Conservation (phyloP, 2,329 filamentous ascomycete species). For the Lojkania enalia region DNA sequence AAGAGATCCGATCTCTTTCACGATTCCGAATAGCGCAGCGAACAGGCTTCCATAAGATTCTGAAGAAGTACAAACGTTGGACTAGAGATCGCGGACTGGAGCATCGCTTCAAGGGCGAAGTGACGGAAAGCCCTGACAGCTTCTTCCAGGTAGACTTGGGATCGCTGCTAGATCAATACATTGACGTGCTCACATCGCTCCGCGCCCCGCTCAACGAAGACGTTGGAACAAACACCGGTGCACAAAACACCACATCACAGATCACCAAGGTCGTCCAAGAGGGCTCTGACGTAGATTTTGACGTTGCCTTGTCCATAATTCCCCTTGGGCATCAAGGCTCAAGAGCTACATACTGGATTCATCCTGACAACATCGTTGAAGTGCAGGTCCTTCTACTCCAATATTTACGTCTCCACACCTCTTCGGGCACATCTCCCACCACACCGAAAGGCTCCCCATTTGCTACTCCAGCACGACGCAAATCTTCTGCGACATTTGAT, state of each 20-base stretch:
- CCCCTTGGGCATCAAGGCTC: constrained; percentile 51
- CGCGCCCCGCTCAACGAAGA: constrained; percentile 48
- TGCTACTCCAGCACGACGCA: constrained; percentile 29
- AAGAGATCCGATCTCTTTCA: constrained; percentile 70
- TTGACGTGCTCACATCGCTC: constrained; percentile 50
- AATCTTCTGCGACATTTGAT: constrained; percentile 28
- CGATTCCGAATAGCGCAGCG: constrained; percentile 75
- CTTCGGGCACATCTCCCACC: constrained; percentile 15
- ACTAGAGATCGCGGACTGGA: constrained; percentile 70
- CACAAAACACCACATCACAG: constrained; percentile 18
- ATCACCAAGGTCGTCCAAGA: constrained; percentile 46
- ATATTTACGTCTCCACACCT: constrained; percentile 48
- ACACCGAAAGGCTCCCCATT: constrained; percentile 23
- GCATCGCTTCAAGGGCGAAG: constrained; percentile 66
- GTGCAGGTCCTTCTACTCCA: constrained; percentile 57
- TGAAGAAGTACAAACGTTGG: constrained; percentile 91
- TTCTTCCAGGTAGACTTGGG: constrained; percentile 70
- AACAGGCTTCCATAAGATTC: constrained; percentile 77
- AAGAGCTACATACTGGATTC: constrained; percentile 58
- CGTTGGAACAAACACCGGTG: constrained; percentile 15
- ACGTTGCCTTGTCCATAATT: constrained; percentile 52
- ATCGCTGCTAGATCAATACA: constrained; percentile 54
- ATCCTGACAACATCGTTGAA: constrained; percentile 58
- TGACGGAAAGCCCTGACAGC: constrained; percentile 69
- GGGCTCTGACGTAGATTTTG: constrained; percentile 52